Base-by-base conservation (phyloP, 2,329 filamentous ascomycete genomes). In the Coleophoma eucalyptorum region DNA sequence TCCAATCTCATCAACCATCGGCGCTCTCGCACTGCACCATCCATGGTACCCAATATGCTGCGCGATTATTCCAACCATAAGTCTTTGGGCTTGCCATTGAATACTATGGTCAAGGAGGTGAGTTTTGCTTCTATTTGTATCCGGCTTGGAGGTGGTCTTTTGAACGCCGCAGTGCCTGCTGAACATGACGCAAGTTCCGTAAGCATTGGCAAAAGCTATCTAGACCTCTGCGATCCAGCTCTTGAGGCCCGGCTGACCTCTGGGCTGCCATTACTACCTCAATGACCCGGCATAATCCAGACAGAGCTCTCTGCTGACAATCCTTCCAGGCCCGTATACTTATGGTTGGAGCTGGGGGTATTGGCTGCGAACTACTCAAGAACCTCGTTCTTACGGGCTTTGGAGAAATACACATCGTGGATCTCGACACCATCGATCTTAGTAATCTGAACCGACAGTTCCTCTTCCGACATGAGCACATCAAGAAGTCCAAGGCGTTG, bases 361-460 rank as follows among this genome's bases (percentile, higher is more conserved):
- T 99, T 66, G 94, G 94, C 61, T 99, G 94, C 73, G 94, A 99
- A 73, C 80, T 99, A 7, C 83, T 99, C 57, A 99, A 99, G 77
- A 96, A 97, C 69, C 84, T 99, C 51, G 90, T 93, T 42, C 84
- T 96, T 45, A 88, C 86, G 41, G 92, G 93, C 59, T 99, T 96
- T 62, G 90, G 90, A 58, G 89, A 96, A 72, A 85, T 97, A 46
- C 89, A 96, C 69, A 86, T 97, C 43, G 90, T 99, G 60, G 94
- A 99, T 69, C 87, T 99, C 53, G 94, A 99, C 69, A 99, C 94
- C 1, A 97, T 99, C 72, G 94, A 99, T 67, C 79, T 99, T 19
- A 96, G 91, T 72, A 99, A 99, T 67, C 80, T 99, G 46, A 99
- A 99, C 63, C 89, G 94, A 50, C 94, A 99, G 69, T 99, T 99